Conservation (phyloP, 2,329 filamentous ascomycete genomes). For the Exophiala calicioides region DNA sequence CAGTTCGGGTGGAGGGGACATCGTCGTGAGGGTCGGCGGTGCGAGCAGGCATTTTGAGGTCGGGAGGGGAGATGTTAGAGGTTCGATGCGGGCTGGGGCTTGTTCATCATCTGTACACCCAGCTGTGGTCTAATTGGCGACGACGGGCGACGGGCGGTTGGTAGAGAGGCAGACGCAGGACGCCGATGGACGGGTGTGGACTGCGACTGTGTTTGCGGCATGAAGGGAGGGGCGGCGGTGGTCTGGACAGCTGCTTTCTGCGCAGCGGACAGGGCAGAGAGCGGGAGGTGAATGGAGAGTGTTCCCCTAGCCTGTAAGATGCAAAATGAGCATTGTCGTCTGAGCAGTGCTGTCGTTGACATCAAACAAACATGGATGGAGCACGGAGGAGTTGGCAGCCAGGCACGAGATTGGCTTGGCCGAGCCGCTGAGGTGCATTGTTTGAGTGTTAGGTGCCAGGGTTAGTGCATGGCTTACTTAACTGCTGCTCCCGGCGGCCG, state of each 20-base stretch:
- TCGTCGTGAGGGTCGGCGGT: constrained; percentile 37
- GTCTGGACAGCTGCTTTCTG: background rate
- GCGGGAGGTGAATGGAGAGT: background rate
- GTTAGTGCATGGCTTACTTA: constrained; percentile 2
- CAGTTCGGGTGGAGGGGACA: constrained; percentile 35
- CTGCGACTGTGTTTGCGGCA: constrained; percentile 19
- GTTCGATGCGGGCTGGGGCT: constrained; percentile 1
- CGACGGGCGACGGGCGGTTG: constrained; percentile 10
- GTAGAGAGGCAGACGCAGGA: constrained; percentile 15
- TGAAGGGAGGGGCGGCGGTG: constrained; percentile 8
- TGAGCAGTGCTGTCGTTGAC: no score
- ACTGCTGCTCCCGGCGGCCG: background rate
- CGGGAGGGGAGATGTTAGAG: constrained; percentile 21
- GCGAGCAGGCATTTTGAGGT: constrained; percentile 25
- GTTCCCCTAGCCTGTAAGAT: background rate
- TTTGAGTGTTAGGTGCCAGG: no score
- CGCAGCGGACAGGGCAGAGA: background rate
- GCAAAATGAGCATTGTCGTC: constrained; percentile 13
- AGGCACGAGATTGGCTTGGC: constrained; percentile 26
- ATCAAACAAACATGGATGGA: constrained; percentile 12
- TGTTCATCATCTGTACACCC: constrained; percentile 18
- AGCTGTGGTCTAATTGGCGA: constrained; percentile 18
- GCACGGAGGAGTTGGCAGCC: constrained; percentile 11
- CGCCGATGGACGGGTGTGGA: constrained; percentile 13
- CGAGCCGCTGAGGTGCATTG: constrained; percentile 4